A percentile compares a stretch with the other conserved stretches of the same genome.
Evolutionary conservation across 306 rosid species (phyloP).

Genomic region (Corylus heterophylla): DNA sequence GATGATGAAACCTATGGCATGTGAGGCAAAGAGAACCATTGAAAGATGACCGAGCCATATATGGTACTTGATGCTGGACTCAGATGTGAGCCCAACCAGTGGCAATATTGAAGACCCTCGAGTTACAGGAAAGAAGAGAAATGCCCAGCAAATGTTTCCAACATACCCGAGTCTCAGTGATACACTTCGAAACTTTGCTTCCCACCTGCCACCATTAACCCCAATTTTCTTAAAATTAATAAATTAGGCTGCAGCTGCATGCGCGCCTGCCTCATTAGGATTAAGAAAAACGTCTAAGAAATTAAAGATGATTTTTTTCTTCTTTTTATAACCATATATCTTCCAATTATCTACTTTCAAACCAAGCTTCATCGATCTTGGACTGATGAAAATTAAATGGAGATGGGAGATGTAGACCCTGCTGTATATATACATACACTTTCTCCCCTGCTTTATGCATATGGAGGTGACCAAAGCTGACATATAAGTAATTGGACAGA

Average conservation of each 20-base stretch:
- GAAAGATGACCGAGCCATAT: constrained; percentile 75
- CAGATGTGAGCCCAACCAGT: constrained; percentile 60
- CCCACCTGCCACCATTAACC: constrained; percentile 46
- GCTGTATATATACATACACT: constrained; percentile 30
- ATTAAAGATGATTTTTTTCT: too few relatives aligned
- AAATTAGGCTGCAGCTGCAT: too few relatives aligned
- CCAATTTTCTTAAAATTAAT: neutral
- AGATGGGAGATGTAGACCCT: too few relatives aligned
- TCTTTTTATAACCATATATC: too few relatives aligned
- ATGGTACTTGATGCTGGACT: constrained; percentile 69
- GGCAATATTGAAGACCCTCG: constrained; percentile 67
- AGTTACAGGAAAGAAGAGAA: constrained; percentile 74
- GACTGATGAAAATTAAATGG: too few relatives aligned
- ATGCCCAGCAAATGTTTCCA: constrained; percentile 75
- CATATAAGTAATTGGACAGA: constrained; percentile 54
- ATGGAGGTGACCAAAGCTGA: constrained; percentile 55
- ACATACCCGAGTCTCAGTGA: constrained; percentile 63
- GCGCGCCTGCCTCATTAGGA: too few relatives aligned
- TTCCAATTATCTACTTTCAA: too few relatives aligned
- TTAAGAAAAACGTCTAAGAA: too few relatives aligned
- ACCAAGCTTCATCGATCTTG: too few relatives aligned
- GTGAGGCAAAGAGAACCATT: constrained; percentile 53
- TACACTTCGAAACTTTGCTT: constrained; percentile 67
- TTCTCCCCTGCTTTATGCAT: constrained; percentile 39
- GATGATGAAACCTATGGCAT: constrained; percentile 54